Evolutionary conservation across 2,329 filamentous ascomycete genomes (phyloP).

Genomic region (Graphilbum fragrans): DNA sequence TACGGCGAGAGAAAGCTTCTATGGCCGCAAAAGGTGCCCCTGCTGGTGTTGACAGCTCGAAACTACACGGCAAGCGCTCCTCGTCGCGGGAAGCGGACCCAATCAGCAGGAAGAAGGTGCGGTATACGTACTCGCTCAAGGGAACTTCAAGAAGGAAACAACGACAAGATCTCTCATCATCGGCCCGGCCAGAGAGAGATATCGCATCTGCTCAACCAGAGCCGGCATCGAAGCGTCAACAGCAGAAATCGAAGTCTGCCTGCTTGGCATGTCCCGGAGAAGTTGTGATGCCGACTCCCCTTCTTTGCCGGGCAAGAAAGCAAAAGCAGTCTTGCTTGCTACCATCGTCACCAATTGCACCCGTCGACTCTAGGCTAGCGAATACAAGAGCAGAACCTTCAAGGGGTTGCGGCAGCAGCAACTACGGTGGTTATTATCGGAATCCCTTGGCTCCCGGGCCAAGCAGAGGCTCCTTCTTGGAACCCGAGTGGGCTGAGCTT

Average conservation of each 20-base stretch:
- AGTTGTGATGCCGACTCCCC: conserved; percentile 18
- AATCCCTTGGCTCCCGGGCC: not conserved
- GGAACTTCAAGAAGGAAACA: conserved; percentile 1
- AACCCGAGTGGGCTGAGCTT: conserved; percentile 22
- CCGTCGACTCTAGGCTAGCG: no score
- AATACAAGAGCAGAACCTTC: not conserved
- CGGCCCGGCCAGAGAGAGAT: not conserved
- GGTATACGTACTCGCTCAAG: conserved; percentile 13
- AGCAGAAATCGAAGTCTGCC: not conserved
- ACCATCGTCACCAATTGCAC: conserved; percentile 15
- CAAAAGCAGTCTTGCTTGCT: conserved; percentile 7
- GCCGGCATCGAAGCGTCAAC: not conserved
- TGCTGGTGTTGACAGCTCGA: not conserved
- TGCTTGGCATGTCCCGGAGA: conserved; percentile 10
- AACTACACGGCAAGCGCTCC: not conserved
- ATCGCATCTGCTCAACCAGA: no score
- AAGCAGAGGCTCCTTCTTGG: conserved; percentile 13
- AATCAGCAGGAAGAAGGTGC: conserved; percentile 8
- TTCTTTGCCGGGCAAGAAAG: conserved; percentile 18
- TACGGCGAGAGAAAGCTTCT: conserved; percentile 21
- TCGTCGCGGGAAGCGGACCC: not conserved
- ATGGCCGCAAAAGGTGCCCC: not conserved
- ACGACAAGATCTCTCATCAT: not conserved
- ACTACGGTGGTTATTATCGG: not conserved
- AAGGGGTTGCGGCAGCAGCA: not conserved